Percentiles rank a stretch among this genome's conserved stretches.
Conservation (phyloP, 2,329 filamentous ascomycete species). For the Sporothrix mexicana region DNA sequence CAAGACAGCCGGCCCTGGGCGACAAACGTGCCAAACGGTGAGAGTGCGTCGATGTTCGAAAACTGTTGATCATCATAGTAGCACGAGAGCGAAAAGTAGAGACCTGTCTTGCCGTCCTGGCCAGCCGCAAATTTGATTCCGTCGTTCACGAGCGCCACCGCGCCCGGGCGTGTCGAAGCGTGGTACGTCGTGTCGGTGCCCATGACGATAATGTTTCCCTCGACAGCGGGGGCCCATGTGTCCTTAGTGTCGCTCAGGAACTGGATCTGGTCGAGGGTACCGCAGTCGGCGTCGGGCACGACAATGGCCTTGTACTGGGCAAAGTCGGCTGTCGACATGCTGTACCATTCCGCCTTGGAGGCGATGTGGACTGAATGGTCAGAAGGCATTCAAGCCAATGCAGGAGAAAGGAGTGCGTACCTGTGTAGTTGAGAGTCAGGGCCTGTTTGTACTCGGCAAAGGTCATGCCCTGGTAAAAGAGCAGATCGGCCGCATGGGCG, state of each 20-base stretch:
- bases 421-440: slow-evolving; percentile 36
- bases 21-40: slow-evolving; percentile 48
- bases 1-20: slow-evolving; percentile 49
- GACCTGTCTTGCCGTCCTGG: slow-evolving; percentile 36
- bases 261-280: slow-evolving; percentile 42
- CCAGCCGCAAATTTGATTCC: slow-evolving; percentile 42
- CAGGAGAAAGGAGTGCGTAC: slow-evolving; percentile 30
- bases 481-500: slow-evolving; percentile 37
- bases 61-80: slow-evolving; percentile 45
- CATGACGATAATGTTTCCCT: slow-evolving; percentile 51
- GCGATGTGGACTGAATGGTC: slow-evolving; percentile 34
- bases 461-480: slow-evolving; percentile 40
- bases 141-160: slow-evolving; percentile 48
- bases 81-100: slow-evolving; percentile 51
- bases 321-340: slow-evolving; percentile 49
- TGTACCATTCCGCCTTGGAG: slow-evolving; percentile 34
- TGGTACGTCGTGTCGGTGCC: slow-evolving; percentile 49
- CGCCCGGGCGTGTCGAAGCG: slow-evolving; percentile 41
- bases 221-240: slow-evolving; percentile 49
- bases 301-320: slow-evolving; percentile 53
- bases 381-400: not conserved
- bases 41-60: slow-evolving; percentile 41
- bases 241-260: slow-evolving; percentile 50
- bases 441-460: slow-evolving; percentile 40
- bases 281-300: slow-evolving; percentile 49